phyloP scores from a whole-genome alignment of 768 basidiomycete species.

The Boletus edulis region DNA sequence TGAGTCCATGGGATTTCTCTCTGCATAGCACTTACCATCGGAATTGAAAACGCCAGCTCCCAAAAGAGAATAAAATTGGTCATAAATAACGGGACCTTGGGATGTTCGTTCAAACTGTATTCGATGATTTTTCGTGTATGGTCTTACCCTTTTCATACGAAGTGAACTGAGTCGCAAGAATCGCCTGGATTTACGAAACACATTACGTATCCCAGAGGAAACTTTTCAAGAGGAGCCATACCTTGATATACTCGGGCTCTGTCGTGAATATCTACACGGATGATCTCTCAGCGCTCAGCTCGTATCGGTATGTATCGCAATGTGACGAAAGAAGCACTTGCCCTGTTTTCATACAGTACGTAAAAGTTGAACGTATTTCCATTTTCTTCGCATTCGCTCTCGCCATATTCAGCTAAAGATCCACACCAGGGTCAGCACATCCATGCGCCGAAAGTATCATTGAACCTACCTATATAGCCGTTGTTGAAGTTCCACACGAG shows the following conservation, averaged over 20 bases:
- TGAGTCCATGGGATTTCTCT: background rate
- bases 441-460: background rate
- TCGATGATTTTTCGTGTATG: background rate
- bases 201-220: background rate
- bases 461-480: conserved; percentile 48
- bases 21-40: conserved; percentile 26
- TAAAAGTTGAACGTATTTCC: conserved; percentile 25
- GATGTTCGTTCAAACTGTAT: background rate
- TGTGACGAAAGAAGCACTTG: background rate
- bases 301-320: background rate
- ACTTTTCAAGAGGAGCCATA: background rate
- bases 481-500: conserved; percentile 38
- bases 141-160: conserved; percentile 36
- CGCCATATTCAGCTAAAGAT: conserved; percentile 11
- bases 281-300: background rate
- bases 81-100: conserved; percentile 23
- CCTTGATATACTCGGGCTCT: conserved; percentile 43
- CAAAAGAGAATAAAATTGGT: conserved; percentile 28
- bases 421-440: background rate
- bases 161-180: conserved; percentile 37
- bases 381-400: conserved; percentile 10
- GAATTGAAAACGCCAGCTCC: conserved; percentile 43
- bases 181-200: conserved; percentile 25
- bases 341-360: conserved; percentile 29
- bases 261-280: conserved; percentile 32